phyloP scores from a whole-genome alignment of 805 yeast species.

The Metschnikowia henanensis region DNA sequence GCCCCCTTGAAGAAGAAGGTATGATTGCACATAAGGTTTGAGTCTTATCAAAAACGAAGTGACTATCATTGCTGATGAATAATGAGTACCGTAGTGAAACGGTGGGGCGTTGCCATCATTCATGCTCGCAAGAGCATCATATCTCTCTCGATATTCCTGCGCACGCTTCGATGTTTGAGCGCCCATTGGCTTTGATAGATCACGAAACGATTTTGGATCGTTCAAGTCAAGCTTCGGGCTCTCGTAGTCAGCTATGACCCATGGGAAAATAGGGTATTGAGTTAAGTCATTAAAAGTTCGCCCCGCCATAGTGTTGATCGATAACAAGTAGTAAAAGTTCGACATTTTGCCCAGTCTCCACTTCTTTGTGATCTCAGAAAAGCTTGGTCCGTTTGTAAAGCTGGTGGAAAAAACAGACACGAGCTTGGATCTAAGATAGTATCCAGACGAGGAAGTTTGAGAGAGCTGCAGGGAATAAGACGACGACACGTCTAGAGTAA shows the following conservation, averaged over 20 bases:
- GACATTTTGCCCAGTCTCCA: constrained; percentile 83
- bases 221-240: constrained; percentile 67
- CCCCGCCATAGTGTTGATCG: constrained; percentile 82
- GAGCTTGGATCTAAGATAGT: constrained; percentile 26
- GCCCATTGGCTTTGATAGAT: constrained; percentile 88
- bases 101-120: constrained; percentile 63
- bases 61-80: constrained; percentile 92
- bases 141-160: constrained; percentile 65
- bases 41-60: constrained; percentile 75
- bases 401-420: constrained; percentile 37
- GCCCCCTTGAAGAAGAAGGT: constrained; percentile 79
- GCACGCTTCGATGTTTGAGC: constrained; percentile 70
- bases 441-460: constrained; percentile 17
- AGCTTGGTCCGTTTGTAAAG: constrained; percentile 23
- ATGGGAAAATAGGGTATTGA: constrained; percentile 90
- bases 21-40: constrained; percentile 80
- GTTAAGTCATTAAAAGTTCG: constrained; percentile 87
- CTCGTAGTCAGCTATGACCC: constrained; percentile 83
- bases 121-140: constrained; percentile 64
- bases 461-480: constrained; percentile 16
- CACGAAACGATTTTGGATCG: constrained; percentile 65
- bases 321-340: constrained; percentile 78
- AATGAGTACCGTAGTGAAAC: constrained; percentile 91
- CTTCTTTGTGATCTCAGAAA: constrained; percentile 50
- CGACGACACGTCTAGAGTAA: constrained; percentile 52